phyloP scores from a whole-genome alignment of 768 basidiomycete genomes.

The Amyloporia xantha region DNA sequence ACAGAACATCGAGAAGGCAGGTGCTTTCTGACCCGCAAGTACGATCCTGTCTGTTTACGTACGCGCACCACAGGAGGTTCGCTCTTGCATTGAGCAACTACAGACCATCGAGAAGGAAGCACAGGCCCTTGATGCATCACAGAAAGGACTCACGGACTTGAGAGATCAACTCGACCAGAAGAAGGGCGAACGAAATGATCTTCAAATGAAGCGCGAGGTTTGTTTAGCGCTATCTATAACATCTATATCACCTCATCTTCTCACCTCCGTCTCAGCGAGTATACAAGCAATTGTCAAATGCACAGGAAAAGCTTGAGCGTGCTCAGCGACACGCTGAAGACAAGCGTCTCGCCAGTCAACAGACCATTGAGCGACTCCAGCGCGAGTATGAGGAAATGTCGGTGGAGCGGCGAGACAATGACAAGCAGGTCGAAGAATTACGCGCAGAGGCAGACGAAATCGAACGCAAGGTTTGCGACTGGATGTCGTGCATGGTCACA shows the following conservation, averaged over 20 bases:
- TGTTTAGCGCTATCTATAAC: conserved; percentile 5
- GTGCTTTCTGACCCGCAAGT: conserved; percentile 5
- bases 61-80: conserved; percentile 48
- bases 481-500: neutral
- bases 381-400: conserved; percentile 77
- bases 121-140: conserved; percentile 50
- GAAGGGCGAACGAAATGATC: conserved; percentile 66
- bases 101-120: conserved; percentile 67
- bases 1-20: conserved; percentile 68
- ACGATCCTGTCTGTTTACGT: neutral
- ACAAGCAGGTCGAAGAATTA: conserved; percentile 72
- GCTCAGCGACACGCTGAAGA: conserved; percentile 78
- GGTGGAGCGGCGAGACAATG: conserved; percentile 68
- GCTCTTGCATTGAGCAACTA: conserved; percentile 68
- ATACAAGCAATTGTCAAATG: conserved; percentile 73
- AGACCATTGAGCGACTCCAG: conserved; percentile 70
- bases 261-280: conserved; percentile 48
- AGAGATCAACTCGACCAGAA: conserved; percentile 66
- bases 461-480: conserved; percentile 48
- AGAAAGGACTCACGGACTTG: conserved; percentile 63
- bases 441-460: conserved; percentile 62
- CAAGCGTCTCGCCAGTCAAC: conserved; percentile 63
- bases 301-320: conserved; percentile 74
- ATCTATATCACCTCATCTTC: neutral
- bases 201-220: conserved; percentile 64